phyloP scores from a whole-genome alignment of 2,329 filamentous ascomycete genomes.

The Polytolypa hystricis region DNA sequence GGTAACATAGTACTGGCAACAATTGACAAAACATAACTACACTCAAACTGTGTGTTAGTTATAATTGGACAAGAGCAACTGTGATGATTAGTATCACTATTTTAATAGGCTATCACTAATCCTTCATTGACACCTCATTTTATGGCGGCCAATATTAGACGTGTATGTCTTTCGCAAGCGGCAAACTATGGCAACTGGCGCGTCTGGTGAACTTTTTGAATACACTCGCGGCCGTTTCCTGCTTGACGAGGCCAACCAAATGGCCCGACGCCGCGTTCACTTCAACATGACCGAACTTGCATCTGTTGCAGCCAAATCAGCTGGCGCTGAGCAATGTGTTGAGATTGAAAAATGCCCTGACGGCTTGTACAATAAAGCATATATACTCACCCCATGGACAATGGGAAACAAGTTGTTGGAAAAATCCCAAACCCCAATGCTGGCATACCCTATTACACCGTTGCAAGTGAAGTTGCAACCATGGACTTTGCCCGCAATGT shows the following conservation, averaged over 20 bases:
- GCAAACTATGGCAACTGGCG: background rate
- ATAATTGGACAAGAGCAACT: too few species aligned
- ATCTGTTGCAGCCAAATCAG: slow-evolving; percentile 18
- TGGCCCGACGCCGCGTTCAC: slow-evolving; percentile 1
- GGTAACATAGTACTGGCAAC: too few species aligned
- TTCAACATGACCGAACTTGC: slow-evolving; percentile 27
- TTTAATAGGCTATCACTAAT: too few species aligned
- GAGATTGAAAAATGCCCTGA: slow-evolving; percentile 22
- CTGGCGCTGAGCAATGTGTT: slow-evolving; percentile 20
- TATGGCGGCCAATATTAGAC: background rate
- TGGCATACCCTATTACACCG: slow-evolving; percentile 11
- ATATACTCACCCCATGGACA: slow-evolving; percentile 18
- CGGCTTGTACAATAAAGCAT: slow-evolving; percentile 21
- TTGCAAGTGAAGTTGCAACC: slow-evolving; percentile 29
- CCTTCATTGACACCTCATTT: background rate
- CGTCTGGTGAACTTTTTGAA: slow-evolving; percentile 1
- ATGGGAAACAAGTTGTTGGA: slow-evolving; percentile 10
- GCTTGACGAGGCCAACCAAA: slow-evolving; percentile 4
- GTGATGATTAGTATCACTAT: too few species aligned
- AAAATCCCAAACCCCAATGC: slow-evolving; percentile 13
- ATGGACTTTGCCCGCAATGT: slow-evolving; percentile 18
- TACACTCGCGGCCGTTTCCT: slow-evolving; percentile 8
- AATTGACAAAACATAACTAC: too few species aligned
- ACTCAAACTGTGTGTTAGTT: too few species aligned
- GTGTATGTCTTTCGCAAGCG: background rate